Conservation (phyloP, 352 stramenopile species). For the Globisporangium heterothallicum region DNA sequence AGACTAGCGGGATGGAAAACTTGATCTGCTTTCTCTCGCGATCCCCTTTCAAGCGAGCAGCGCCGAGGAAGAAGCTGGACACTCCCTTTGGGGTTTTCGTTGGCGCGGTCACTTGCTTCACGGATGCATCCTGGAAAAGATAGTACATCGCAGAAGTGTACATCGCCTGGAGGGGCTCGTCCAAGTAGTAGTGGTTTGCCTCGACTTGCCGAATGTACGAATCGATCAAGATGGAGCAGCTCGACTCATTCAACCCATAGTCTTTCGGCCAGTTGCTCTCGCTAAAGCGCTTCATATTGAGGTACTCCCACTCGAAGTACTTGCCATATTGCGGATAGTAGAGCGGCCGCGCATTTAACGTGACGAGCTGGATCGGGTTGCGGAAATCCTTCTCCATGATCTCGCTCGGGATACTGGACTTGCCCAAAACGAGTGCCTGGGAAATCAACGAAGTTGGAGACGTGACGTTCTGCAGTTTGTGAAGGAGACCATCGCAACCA, state of each 20-base stretch:
- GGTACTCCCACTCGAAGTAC: slow-evolving; percentile 28
- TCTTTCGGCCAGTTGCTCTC: slow-evolving; percentile 3
- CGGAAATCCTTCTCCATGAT: not conserved
- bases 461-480: slow-evolving; percentile 16
- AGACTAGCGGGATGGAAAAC: slow-evolving; percentile 33
- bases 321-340: slow-evolving; percentile 10
- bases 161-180: slow-evolving; percentile 33
- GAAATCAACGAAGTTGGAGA: not conserved
- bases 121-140: slow-evolving; percentile 33
- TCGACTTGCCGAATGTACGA: slow-evolving; percentile 41
- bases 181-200: slow-evolving; percentile 37
- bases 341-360: slow-evolving; percentile 16
- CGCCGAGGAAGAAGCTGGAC: not conserved
- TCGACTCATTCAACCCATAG: slow-evolving; percentile 12
- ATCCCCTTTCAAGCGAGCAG: slow-evolving; percentile 32
- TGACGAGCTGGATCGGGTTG: slow-evolving; percentile 19
- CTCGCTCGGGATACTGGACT: not conserved
- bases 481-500: slow-evolving; percentile 22
- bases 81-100: too few species aligned
- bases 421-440: slow-evolving; percentile 7
- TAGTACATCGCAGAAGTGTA: slow-evolving; percentile 53
- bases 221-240: slow-evolving; percentile 41
- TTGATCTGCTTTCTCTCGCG: slow-evolving; percentile 40
- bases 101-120: slow-evolving; percentile 20
- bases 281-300: slow-evolving; percentile 17